Evolutionary conservation across 208 protist species (phyloP).

Genomic region (Porcisia deanei): DNA sequence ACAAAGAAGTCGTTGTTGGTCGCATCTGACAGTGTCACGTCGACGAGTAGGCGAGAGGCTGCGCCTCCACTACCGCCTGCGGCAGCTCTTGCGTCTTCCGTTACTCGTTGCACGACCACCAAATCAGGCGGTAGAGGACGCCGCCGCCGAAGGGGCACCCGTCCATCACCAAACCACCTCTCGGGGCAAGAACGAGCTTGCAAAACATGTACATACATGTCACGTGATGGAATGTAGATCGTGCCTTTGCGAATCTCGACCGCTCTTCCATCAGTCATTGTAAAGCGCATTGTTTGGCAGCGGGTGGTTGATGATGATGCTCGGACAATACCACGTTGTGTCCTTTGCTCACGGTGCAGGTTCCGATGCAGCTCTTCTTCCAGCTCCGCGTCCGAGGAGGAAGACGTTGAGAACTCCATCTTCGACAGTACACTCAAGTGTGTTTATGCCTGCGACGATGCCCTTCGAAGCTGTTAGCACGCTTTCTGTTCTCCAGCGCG

Average conservation of each 20-base stretch:
- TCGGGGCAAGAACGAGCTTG: slow-evolving; percentile 43
- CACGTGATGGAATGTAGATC: slow-evolving; percentile 61
- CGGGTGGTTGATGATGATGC: slow-evolving; percentile 17
- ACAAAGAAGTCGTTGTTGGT: slow-evolving; percentile 59
- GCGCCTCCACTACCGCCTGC: slow-evolving; percentile 1
- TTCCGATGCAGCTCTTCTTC: slow-evolving; percentile 46
- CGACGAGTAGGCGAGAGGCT: not conserved
- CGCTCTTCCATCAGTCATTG: slow-evolving; percentile 32
- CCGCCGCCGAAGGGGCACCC: slow-evolving; percentile 32
- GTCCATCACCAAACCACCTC: slow-evolving; percentile 63
- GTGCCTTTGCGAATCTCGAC: slow-evolving; percentile 45
- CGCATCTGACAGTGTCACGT: slow-evolving; percentile 33
- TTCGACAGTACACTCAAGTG: not conserved
- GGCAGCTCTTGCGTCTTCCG: not conserved
- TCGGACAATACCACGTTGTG: slow-evolving; percentile 38
- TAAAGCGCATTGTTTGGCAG: slow-evolving; percentile 14
- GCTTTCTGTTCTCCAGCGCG: not conserved
- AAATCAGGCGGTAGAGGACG: slow-evolving; percentile 31
- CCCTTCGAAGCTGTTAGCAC: not conserved
- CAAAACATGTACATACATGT: slow-evolving; percentile 57
- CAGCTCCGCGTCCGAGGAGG: slow-evolving; percentile 66
- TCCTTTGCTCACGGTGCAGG: slow-evolving; percentile 16
- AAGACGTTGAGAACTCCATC: slow-evolving; percentile 67
- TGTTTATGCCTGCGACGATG: not conserved
- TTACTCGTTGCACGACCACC: slow-evolving; percentile 40